Evolutionary conservation across 805 yeast species (phyloP).

Genomic region (Spathaspora girioi): DNA sequence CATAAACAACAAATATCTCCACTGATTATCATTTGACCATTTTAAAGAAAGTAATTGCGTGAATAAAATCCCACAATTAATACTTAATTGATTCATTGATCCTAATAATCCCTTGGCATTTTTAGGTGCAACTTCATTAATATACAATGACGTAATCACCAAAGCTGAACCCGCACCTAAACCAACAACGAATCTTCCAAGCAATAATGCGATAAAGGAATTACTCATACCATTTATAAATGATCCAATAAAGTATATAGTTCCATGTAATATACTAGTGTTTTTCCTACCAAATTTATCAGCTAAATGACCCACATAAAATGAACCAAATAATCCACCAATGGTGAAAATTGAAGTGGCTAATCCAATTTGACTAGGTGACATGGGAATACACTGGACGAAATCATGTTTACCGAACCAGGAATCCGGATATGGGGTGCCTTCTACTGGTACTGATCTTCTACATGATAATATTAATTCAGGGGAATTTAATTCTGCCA

Average conservation of each 20-base stretch:
- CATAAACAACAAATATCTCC: slow-evolving; percentile 69
- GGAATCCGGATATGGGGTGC: slow-evolving; percentile 27
- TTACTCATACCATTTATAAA: slow-evolving; percentile 51
- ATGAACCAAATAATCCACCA: slow-evolving; percentile 80
- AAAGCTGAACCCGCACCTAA: slow-evolving; percentile 84
- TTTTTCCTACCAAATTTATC: slow-evolving; percentile 62
- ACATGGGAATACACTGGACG: slow-evolving; percentile 54
- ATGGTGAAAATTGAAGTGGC: slow-evolving; percentile 76
- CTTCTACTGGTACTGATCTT: slow-evolving; percentile 22
- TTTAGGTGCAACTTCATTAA: slow-evolving; percentile 76
- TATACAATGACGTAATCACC: slow-evolving; percentile 78
- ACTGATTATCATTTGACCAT: slow-evolving; percentile 61
- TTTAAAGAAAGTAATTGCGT: slow-evolving; percentile 73
- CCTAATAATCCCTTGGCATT: slow-evolving; percentile 75
- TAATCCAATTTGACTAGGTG: slow-evolving; percentile 58
- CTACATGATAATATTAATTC: slow-evolving; percentile 64
- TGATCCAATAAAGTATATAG: slow-evolving; percentile 60
- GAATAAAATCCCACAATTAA: slow-evolving; percentile 77
- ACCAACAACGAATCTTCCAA: slow-evolving; percentile 80
- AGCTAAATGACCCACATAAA: slow-evolving; percentile 62
- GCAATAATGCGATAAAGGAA: slow-evolving; percentile 38
- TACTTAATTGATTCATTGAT: slow-evolving; percentile 82
- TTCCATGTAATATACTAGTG: slow-evolving; percentile 49
- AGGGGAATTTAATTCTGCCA: slow-evolving; percentile 93
- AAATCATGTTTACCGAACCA: slow-evolving; percentile 40